Base-by-base conservation (phyloP, 2,329 filamentous ascomycete species). In the Clonostachys byssicola region DNA sequence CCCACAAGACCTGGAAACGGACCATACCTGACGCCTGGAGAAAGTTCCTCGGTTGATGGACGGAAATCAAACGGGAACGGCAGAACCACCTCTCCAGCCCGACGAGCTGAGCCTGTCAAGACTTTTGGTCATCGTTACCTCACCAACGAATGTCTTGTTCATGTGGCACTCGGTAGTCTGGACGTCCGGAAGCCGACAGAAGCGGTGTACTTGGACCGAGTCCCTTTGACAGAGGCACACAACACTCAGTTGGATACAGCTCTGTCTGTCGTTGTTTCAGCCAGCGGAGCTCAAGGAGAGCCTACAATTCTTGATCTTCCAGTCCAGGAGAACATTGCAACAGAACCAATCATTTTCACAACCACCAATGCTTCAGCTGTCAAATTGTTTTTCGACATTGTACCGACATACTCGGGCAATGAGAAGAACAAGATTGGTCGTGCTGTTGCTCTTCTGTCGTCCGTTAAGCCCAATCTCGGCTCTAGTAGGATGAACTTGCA, bases 91-190 rank as follows among this genome's bases (percentile, higher is more conserved):
- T 30, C 23, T 10, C 47, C 33, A 46, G 65, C 74, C 6, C 75
- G 83, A 44, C 69, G 77, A 7, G 73, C 84, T 3, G 90, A 96
- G 53, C 86, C 92, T 6, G 81, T 97, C 54, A 97, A 97, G 68
- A 89, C 90, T 2, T 99, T 97, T 65, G 94, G 94, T 47, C 94
- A 99, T 73, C 84, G 92, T 46, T 99, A 97, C 67, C 78, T 99
- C 44, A 95, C 84, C 16, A 83, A 95, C 45, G 86, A 95, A 58
- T 89, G 89, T 52, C 85, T 99, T 74, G 81, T 99, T 5, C 75
- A 97, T 43, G 92, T 99, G 57, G 96, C 90, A 59, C 73, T 99
- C 9, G 94, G 94, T 0, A 92, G 89, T 0, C 96, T 96, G 89
- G 94, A 99, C 61, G 88, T 89, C 70, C 83, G 91, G 47, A 96